These are phyloP conservation scores for Phoma sp. DNA, from an alignment of 2,329 filamentous ascomycete genomes.

Conservation along the genomic window DNA sequence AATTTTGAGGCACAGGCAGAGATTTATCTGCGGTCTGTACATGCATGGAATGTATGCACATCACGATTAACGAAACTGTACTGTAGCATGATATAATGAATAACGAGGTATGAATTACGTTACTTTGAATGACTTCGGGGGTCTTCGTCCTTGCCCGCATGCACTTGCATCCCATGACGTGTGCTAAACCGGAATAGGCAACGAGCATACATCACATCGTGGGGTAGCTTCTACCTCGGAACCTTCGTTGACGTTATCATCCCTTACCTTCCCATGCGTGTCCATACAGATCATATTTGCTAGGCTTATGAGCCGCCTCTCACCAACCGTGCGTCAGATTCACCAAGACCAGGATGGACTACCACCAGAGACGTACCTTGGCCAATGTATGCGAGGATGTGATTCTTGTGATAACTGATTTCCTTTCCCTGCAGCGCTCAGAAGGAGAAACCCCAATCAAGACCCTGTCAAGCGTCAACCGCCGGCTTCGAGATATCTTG, in stretches of 20 bases:
- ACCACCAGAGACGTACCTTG: constrained; percentile 16
- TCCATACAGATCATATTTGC: background rate
- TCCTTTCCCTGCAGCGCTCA: constrained; percentile 2
- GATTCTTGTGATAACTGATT: constrained; percentile 23
- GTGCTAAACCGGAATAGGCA: constrained; percentile 7
- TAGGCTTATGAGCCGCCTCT: background rate
- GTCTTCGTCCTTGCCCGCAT: background rate
- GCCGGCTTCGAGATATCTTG: constrained; percentile 18
- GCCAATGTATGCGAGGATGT: constrained; percentile 26
- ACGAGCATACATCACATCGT: constrained; percentile 11
- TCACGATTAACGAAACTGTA: constrained; percentile 8
- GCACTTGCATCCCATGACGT: too few relatives aligned
- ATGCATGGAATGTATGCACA: background rate
- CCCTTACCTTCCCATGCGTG: background rate
- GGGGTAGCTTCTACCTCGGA: constrained; percentile 18
- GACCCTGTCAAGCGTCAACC: constrained; percentile 18
- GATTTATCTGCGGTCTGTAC: background rate
- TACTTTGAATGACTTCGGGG: background rate
- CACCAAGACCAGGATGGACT: background rate
- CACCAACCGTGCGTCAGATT: background rate
- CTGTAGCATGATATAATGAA: constrained; percentile 8
- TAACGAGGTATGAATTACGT: constrained; percentile 19
- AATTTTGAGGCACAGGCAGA: background rate
- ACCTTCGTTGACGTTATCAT: constrained; percentile 12
- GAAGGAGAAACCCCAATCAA: constrained; percentile 15